Conservation (phyloP, 441 rosid genomes). For the Omphalea diandra region DNA sequence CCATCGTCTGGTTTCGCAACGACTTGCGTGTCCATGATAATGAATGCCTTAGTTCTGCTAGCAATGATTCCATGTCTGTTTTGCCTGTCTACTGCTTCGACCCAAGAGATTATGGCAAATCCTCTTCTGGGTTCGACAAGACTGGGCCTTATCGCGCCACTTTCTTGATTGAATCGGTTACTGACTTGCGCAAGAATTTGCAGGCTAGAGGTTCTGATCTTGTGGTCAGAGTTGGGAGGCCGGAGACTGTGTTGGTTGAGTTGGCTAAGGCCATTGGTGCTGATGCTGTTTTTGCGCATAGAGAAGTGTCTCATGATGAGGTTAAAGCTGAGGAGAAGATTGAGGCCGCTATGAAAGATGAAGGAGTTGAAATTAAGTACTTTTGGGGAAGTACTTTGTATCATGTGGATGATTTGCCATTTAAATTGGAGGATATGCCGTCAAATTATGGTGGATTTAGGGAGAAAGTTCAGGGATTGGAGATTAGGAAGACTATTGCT, state of each 20-base stretch:
- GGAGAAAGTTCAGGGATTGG: slow-evolving; percentile 66
- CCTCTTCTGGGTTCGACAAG: slow-evolving; percentile 86
- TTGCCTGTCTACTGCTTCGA: slow-evolving; percentile 94
- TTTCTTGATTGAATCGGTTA: slow-evolving; percentile 75
- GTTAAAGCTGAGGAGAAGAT: slow-evolving; percentile 83
- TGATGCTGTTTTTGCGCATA: slow-evolving; percentile 81
- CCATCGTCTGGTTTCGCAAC: slow-evolving; percentile 92
- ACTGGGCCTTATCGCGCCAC: slow-evolving; percentile 82
- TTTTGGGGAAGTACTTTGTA: slow-evolving; percentile 95
- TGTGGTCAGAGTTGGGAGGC: slow-evolving; percentile 79
- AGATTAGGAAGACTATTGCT: slow-evolving; percentile 78
- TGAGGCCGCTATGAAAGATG: slow-evolving; percentile 81
- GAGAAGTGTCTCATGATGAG: slow-evolving; percentile 84
- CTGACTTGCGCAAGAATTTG: slow-evolving; percentile 80
- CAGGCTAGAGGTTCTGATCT: slow-evolving; percentile 90
- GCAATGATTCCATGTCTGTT: slow-evolving; percentile 73
- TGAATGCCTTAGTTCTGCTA: slow-evolving; percentile 79
- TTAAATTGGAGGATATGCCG: slow-evolving; percentile 81
- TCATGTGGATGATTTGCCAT: slow-evolving; percentile 92
- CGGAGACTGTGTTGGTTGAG: slow-evolving; percentile 72
- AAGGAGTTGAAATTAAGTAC: slow-evolving; percentile 79
- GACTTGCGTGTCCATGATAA: slow-evolving; percentile 92
- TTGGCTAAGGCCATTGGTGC: slow-evolving; percentile 87
- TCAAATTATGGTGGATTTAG: slow-evolving; percentile 69
- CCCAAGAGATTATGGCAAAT: slow-evolving; percentile 87